A percentile compares a stretch with the other conserved stretches of the same genome.
These are phyloP conservation scores for Suhomyces faveliae DNA, from an alignment of 805 yeast genomes.

Conservation along the genomic window DNA sequence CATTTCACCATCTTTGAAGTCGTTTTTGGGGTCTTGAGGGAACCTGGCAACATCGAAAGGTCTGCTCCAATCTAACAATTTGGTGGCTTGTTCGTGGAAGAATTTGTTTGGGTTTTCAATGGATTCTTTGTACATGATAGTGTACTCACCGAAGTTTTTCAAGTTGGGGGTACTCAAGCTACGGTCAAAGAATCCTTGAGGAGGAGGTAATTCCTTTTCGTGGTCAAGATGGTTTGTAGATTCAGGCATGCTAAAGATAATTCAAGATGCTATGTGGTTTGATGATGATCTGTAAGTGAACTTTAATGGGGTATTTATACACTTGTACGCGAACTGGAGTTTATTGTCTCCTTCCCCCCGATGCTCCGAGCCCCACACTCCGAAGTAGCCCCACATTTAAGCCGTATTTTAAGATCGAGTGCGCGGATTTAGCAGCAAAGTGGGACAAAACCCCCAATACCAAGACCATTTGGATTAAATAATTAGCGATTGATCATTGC, in stretches of 20 bases:
- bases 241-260: too few relatives aligned
- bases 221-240: conserved; percentile 29
- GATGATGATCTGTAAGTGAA: too few relatives aligned
- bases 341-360: not conserved
- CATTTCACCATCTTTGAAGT: conserved; percentile 56
- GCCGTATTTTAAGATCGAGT: not conserved
- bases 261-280: too few relatives aligned
- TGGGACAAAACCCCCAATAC: not conserved
- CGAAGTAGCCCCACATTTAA: not conserved
- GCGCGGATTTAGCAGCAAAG: not conserved
- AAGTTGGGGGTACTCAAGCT: conserved; percentile 49
- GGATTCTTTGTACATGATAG: conserved; percentile 52
- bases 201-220: conserved; percentile 32
- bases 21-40: conserved; percentile 47
- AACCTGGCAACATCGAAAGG: conserved; percentile 49
- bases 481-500: not conserved
- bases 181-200: conserved; percentile 40
- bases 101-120: conserved; percentile 54
- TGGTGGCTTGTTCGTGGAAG: conserved; percentile 53
- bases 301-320: conserved; percentile 1
- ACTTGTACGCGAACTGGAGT: not conserved
- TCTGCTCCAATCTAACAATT: conserved; percentile 51
- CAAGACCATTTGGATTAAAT: not conserved
- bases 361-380: conserved; percentile 5
- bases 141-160: conserved; percentile 49